Base-by-base conservation (phyloP, 306 rosid species). In the Dryas drummondii region DNA sequence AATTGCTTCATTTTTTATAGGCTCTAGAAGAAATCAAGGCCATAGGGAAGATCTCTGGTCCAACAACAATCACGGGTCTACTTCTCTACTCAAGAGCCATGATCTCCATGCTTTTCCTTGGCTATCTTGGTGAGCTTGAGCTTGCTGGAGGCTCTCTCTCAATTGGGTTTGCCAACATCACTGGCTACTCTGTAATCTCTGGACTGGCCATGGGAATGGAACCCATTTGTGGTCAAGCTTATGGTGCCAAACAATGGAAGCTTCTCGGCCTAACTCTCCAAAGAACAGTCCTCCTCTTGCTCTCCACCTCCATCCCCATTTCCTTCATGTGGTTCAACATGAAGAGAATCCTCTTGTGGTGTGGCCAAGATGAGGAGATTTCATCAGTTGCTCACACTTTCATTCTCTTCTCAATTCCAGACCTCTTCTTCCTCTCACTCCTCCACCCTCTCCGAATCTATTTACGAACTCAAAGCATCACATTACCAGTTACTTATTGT, bases 141-240 rank as follows among this genome's bases (percentile, higher is more conserved):
- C 96, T 96, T 0, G 98, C 99, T 0, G 99, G 96, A 1, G 99
- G 99, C 0, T 96, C 99, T 2, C 99, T 96, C 45, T 83, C 98
- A 0, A 96, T 96, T 15, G 98, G 98, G 2, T 90, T 96, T 37
- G 99, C 99, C 6, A 96, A 96, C 88, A 96, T 96, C 81, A 96
- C 96, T 3, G 99, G 99, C 64, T 96, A 96, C 92, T 96, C 99
- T 9, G 96, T 96, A 1, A 87, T 96, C 73, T 92, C 99, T 2
- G 99, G 99, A 0, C 73, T 96, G 22, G 99, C 99, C 76, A 92
- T 92, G 97, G 99, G 99, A 70, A 96, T 96, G 99, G 99, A 96
- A 69, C 98, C 98, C 27, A 92, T 96, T 37, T 96, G 99, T 41
- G 99, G 98, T 0, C 98, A 96, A 79, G 99, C 98, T 42, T 86